Percentiles rank a stretch among this genome's conserved stretches.
Evolutionary conservation across 331 rosid species (phyloP).

Genomic region (Phaseolus coccineus): DNA sequence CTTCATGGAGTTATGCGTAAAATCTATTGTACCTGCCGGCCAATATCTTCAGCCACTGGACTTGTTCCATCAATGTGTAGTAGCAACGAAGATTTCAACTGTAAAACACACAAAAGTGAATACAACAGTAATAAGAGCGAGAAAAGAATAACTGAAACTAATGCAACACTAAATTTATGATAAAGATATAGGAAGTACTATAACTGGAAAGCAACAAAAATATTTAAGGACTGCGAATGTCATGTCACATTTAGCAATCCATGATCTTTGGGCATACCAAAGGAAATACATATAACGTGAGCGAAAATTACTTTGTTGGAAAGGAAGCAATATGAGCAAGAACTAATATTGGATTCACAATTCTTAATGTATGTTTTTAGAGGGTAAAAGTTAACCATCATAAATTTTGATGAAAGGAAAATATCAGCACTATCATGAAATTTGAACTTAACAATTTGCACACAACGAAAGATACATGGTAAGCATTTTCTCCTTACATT

Average conservation of each 20-base stretch:
- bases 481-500: not conserved
- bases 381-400: not conserved
- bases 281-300: not conserved
- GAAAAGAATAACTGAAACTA: not conserved
- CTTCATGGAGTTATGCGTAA: not conserved
- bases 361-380: not conserved
- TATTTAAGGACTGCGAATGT: not conserved
- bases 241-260: constrained; percentile 16
- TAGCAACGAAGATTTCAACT: constrained; percentile 89
- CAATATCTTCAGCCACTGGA: constrained; percentile 88
- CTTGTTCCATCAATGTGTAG: constrained; percentile 91
- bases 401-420: not conserved
- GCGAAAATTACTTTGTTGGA: constrained; percentile 1
- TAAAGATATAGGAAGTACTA: not conserved
- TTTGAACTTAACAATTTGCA: not conserved
- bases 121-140: constrained; percentile 22
- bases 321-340: not conserved
- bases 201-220: not conserved
- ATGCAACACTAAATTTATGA: not conserved
- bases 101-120: constrained; percentile 34
- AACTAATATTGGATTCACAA: constrained; percentile 14
- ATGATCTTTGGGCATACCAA: not conserved
- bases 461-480: not conserved
- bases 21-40: constrained; percentile 74
- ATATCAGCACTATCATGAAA: not conserved